phyloP scores from a whole-genome alignment of 352 stramenopile species.

The Pythium dissotocum region DNA sequence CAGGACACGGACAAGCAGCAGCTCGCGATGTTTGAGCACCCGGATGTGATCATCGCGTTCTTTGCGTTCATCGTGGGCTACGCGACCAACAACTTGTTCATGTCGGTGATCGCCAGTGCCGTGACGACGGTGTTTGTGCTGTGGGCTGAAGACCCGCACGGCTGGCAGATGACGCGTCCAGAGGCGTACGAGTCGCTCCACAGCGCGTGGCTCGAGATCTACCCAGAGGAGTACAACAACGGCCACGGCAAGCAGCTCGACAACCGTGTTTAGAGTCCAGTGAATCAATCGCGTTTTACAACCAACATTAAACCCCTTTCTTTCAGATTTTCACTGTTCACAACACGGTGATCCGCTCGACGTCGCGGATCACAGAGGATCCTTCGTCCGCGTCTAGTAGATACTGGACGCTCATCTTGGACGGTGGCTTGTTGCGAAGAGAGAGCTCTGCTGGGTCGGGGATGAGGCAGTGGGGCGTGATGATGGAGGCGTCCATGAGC shows the following conservation, averaged over 20 bases:
- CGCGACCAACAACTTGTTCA: conserved; percentile 69
- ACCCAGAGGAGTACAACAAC: conserved; percentile 85
- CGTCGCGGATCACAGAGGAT: no score
- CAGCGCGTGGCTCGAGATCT: conserved; percentile 78
- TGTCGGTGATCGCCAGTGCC: conserved; percentile 73
- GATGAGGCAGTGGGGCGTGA: conserved; percentile 13
- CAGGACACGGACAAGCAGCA: conserved; percentile 47
- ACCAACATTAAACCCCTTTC: neutral
- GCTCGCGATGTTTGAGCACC: conserved; percentile 67
- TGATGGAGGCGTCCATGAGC: conserved; percentile 33
- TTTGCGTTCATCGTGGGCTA: conserved; percentile 79
- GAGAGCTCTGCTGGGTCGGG: neutral
- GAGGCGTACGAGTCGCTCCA: conserved; percentile 73
- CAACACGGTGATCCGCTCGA: neutral
- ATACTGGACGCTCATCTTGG: conserved; percentile 5
- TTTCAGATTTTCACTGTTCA: neutral
- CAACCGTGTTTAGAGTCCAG: conserved; percentile 15
- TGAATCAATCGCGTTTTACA: no score
- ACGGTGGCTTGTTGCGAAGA: neutral
- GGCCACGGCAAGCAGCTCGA: conserved; percentile 66
- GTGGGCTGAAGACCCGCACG: conserved; percentile 78
- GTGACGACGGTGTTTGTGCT: conserved; percentile 86
- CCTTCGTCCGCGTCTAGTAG: neutral
- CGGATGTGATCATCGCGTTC: conserved; percentile 62
- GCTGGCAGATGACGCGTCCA: conserved; percentile 72